These are phyloP conservation scores for Fomitopsis betulina DNA, from an alignment of 1,284 basidiomycete species.

Conservation along the genomic window DNA sequence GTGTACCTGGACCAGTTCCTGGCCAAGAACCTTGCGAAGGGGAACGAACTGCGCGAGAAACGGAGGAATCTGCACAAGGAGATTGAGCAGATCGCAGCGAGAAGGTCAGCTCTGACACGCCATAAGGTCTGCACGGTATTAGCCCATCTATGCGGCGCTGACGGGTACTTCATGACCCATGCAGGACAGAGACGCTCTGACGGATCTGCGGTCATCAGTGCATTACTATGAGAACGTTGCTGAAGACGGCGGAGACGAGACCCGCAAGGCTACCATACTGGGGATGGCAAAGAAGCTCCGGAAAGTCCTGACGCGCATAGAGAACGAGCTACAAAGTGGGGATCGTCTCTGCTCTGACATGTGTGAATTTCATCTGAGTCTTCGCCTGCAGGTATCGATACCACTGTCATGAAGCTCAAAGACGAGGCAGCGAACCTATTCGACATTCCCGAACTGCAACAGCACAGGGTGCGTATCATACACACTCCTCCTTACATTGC, in stretches of 20 bases:
- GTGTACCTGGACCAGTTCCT: conserved; percentile 72
- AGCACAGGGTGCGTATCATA: conserved; percentile 45
- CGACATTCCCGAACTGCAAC: conserved; percentile 57
- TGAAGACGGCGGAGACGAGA: conserved; percentile 38
- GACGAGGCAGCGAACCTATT: conserved; percentile 41
- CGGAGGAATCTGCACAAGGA: conserved; percentile 45
- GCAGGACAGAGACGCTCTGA: conserved; percentile 57
- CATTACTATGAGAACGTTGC: conserved; percentile 70
- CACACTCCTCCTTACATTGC: background rate
- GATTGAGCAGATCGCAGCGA: conserved; percentile 39
- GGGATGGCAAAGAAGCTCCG: conserved; percentile 44
- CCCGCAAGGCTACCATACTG: conserved; percentile 41
- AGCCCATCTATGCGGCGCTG: background rate
- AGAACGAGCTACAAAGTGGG: conserved; percentile 51
- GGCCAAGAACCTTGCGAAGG: conserved; percentile 47
- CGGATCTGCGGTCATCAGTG: conserved; percentile 52
- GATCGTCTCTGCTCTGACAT: background rate
- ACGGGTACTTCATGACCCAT: background rate
- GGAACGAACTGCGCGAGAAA: conserved; percentile 40
- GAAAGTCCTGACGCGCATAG: conserved; percentile 45
- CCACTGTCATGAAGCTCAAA: conserved; percentile 40
- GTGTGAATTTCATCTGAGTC: background rate
- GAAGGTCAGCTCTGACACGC: conserved; percentile 43
- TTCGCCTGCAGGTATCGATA: conserved; percentile 47
- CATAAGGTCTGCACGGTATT: conserved; percentile 47